Percentiles rank a stretch among this genome's conserved stretches.
phyloP scores from a whole-genome alignment of 305 asterid genomes.

The Caryopteris hybrid region DNA sequence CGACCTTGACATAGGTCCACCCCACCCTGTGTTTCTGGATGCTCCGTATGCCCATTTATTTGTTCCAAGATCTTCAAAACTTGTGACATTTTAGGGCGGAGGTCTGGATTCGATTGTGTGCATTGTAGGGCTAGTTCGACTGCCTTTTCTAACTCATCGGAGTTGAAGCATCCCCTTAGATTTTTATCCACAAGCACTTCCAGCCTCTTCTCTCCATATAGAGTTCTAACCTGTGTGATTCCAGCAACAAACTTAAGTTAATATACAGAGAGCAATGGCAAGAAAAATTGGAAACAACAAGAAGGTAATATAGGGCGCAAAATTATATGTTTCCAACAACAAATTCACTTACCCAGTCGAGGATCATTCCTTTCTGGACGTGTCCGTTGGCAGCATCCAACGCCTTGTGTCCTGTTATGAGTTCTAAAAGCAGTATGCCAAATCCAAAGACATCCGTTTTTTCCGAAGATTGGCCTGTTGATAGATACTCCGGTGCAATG shows the following conservation, averaged over 20 bases:
- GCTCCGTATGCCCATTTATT: constrained; percentile 42
- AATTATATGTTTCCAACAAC: too few species aligned
- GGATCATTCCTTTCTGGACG: constrained; percentile 83
- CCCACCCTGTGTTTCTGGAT: constrained; percentile 44
- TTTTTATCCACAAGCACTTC: constrained; percentile 72
- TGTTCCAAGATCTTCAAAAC: constrained; percentile 61
- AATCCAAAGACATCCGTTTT: constrained; percentile 92
- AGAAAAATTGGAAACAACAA: too few species aligned
- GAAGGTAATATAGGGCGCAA: too few species aligned
- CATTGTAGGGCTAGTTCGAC: constrained; percentile 66
- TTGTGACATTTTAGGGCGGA: constrained; percentile 75
- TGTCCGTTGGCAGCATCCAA: constrained; percentile 61
- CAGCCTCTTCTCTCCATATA: constrained; percentile 53
- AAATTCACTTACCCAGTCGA: constrained; percentile 59
- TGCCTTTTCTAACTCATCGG: constrained; percentile 54
- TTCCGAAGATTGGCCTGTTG: constrained; percentile 94
- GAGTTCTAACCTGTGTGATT: constrained; percentile 49
- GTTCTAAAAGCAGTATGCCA: constrained; percentile 82
- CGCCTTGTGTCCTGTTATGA: constrained; percentile 75
- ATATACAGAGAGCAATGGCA: background rate
- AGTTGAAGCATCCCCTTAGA: constrained; percentile 51
- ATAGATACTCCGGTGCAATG: constrained; percentile 88
- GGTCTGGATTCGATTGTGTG: constrained; percentile 63
- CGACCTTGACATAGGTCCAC: constrained; percentile 42
- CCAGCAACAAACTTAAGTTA: background rate